These are phyloP conservation scores for Gypsophila paniculata DNA, from an alignment of 179 eudicot genomes.

Conservation along the genomic window DNA sequence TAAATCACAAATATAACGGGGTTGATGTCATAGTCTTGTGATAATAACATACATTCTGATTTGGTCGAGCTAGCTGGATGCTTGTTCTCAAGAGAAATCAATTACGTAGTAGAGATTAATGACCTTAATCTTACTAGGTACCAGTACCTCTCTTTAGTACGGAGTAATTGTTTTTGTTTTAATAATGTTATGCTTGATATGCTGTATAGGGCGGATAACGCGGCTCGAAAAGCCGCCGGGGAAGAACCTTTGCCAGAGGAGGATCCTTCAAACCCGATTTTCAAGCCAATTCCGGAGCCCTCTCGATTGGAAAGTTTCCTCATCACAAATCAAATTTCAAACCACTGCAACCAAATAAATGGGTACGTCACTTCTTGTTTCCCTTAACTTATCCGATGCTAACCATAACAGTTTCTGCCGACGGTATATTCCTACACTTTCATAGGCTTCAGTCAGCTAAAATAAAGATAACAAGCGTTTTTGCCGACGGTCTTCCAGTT, in stretches of 20 bases:
- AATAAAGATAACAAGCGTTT: neutral
- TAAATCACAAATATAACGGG: no score
- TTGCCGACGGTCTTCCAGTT: neutral
- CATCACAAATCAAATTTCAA: conserved; percentile 80
- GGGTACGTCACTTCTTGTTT: conserved; percentile 48
- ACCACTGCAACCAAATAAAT: conserved; percentile 91
- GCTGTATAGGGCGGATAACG: conserved; percentile 64
- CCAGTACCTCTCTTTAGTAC: no score
- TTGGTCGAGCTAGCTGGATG: neutral
- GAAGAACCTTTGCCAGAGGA: conserved; percentile 95
- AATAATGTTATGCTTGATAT: neutral
- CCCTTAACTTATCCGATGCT: neutral
- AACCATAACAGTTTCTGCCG: neutral
- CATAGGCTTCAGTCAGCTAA: neutral
- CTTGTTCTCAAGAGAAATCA: neutral
- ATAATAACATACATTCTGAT: neutral
- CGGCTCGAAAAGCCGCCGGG: conserved; percentile 80
- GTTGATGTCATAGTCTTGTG: neutral
- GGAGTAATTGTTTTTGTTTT: neutral
- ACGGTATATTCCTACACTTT: no score
- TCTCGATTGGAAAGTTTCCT: conserved; percentile 84
- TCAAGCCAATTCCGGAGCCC: conserved; percentile 82
- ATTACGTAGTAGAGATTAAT: neutral
- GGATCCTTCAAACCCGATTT: conserved; percentile 77
- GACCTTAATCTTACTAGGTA: no score